These are phyloP conservation scores for Tuber umbilicatum DNA, from an alignment of 495 filamentous ascomycete species.

Conservation along the genomic window DNA sequence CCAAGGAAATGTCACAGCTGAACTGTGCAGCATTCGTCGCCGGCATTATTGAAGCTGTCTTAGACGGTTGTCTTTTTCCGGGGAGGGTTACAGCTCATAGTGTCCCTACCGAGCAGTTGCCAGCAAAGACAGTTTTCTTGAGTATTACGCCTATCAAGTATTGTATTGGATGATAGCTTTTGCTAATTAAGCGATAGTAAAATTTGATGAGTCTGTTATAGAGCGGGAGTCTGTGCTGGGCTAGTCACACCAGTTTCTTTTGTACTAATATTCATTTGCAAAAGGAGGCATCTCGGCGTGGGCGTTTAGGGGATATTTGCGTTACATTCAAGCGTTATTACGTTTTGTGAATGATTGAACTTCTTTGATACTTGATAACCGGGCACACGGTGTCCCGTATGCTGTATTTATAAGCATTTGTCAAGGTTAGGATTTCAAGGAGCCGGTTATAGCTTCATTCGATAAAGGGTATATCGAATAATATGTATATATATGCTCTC, in stretches of 20 bases:
- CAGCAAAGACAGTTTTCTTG: conserved; percentile 88
- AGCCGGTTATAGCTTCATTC: background rate
- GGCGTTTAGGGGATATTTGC: background rate
- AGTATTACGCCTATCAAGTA: conserved; percentile 25
- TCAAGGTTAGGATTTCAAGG: background rate
- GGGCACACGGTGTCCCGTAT: background rate
- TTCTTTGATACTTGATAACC: background rate
- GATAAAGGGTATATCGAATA: background rate
- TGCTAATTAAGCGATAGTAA: conserved; percentile 46
- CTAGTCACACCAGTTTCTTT: background rate
- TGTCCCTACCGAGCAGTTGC: conserved; percentile 79
- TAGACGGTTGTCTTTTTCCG: conserved; percentile 83
- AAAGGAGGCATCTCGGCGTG: background rate
- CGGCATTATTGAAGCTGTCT: conserved; percentile 90
- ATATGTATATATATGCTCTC: background rate
- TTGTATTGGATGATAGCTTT: no score
- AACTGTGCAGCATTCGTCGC: conserved; percentile 96
- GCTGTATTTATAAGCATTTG: background rate
- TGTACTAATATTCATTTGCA: background rate
- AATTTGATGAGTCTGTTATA: conserved; percentile 80
- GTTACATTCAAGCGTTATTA: background rate
- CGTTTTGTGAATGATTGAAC: background rate
- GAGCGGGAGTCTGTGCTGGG: conserved; percentile 73
- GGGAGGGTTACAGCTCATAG: conserved; percentile 88
- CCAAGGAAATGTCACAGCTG: conserved; percentile 88